Evolutionary conservation across 225 moss, liverwort and hornwort genomes (phyloP).

Genomic region (Pseudisothecium myosuroides): DNA sequence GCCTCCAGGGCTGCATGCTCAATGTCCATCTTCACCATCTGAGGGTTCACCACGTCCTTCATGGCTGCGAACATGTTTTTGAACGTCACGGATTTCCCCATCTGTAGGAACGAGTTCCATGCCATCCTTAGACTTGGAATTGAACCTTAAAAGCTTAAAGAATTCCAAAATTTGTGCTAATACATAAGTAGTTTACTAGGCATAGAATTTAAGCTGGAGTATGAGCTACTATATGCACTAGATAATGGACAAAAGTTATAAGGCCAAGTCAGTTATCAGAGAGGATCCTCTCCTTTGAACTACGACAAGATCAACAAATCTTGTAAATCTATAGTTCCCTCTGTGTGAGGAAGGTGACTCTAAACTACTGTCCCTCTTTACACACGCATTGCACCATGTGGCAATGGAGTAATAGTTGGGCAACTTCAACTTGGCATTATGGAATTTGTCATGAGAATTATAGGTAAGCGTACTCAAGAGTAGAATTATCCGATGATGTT

Average conservation of each 20-base stretch:
- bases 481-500: background rate
- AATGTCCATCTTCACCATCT: constrained; percentile 39
- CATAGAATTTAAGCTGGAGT: background rate
- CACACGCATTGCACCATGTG: background rate
- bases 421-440: too few relatives aligned
- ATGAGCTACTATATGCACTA: background rate
- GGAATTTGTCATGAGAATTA: background rate
- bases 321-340: background rate
- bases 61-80: constrained; percentile 30
- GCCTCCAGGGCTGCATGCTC: constrained; percentile 28
- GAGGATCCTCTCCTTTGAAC: background rate
- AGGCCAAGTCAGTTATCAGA: background rate
- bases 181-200: background rate
- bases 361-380: background rate
- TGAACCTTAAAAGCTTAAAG: too few relatives aligned
- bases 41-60: constrained; percentile 14
- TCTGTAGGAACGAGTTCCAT: background rate
- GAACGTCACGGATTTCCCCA: constrained; percentile 33
- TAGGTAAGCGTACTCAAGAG: background rate
- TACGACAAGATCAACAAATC: background rate
- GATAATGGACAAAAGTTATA: background rate
- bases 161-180: background rate
- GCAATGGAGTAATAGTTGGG: background rate
- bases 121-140: background rate
- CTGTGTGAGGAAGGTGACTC: background rate